These are phyloP conservation scores for Cercophora sp. DNA, from an alignment of 495 filamentous ascomycete genomes.

Conservation along the genomic window DNA sequence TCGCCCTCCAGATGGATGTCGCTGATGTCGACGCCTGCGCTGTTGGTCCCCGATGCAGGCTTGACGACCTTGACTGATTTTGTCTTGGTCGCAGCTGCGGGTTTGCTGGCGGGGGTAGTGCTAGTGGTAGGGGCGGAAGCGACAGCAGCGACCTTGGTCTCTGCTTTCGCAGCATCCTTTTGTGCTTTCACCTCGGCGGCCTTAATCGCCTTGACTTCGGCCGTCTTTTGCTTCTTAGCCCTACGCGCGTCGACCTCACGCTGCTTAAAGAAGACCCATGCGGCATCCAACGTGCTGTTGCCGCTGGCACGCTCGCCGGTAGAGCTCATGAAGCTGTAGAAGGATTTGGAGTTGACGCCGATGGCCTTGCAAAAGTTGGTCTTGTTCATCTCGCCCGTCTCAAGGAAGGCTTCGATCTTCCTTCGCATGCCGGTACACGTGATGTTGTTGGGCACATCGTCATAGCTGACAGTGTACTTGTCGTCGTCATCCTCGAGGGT, in stretches of 20 bases:
- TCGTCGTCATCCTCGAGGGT: conserved; percentile 19
- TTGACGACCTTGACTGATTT: not conserved
- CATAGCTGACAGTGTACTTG: conserved; percentile 19
- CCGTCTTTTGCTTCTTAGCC: conserved; percentile 21
- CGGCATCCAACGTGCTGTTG: conserved; percentile 23
- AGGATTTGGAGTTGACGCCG: conserved; percentile 29
- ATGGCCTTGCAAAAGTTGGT: conserved; percentile 41
- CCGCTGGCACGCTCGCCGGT: conserved; percentile 24
- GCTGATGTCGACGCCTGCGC: conserved; percentile 29
- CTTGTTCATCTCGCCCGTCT: conserved; percentile 45
- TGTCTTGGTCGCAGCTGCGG: conserved; percentile 1
- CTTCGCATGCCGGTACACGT: conserved; percentile 39
- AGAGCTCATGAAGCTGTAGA: conserved; percentile 36
- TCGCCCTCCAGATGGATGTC: conserved; percentile 41
- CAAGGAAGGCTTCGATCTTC: conserved; percentile 41
- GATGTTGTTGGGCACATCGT: conserved; percentile 17
- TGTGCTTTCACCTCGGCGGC: too few species aligned
- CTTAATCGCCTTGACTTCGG: conserved; percentile 21
- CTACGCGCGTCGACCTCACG: conserved; percentile 28
- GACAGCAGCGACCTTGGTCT: conserved; percentile 3
- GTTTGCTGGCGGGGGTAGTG: conserved; percentile 6
- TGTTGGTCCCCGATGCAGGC: not conserved
- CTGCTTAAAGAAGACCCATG: conserved; percentile 35
- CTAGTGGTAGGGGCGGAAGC: conserved; percentile 10
- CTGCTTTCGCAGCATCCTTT: too few species aligned